These are phyloP conservation scores for Apiospora marii DNA, from an alignment of 2,329 filamentous ascomycete species.

Conservation along the genomic window DNA sequence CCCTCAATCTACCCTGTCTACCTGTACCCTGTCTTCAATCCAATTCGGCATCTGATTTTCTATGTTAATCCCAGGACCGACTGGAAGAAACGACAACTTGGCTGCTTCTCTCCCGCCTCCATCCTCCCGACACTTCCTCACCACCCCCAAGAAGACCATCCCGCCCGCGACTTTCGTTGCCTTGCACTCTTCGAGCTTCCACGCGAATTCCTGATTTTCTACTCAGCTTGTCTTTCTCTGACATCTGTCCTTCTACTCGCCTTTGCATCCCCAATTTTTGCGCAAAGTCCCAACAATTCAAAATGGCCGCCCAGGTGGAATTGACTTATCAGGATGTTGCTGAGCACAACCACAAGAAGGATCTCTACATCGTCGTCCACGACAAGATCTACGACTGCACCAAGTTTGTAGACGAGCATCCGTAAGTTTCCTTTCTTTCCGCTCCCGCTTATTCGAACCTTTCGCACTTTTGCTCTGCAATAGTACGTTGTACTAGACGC, in stretches of 20 bases:
- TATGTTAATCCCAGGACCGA: slow-evolving; percentile 8
- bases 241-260: background rate
- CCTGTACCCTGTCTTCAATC: background rate
- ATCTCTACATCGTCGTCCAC: slow-evolving; percentile 89
- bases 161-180: slow-evolving; percentile 1
- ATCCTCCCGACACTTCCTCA: slow-evolving; percentile 17
- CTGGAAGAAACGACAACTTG: slow-evolving; percentile 16
- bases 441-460: background rate
- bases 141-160: slow-evolving; percentile 13
- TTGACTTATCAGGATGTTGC: slow-evolving; percentile 84
- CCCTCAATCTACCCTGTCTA: background rate
- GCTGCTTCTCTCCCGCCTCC: slow-evolving; percentile 15
- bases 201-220: background rate
- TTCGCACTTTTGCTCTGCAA: background rate
- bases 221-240: background rate
- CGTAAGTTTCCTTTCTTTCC: slow-evolving; percentile 61
- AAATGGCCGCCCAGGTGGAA: slow-evolving; percentile 53
- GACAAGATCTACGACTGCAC: slow-evolving; percentile 94
- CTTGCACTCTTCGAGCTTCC: slow-evolving; percentile 1
- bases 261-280: background rate
- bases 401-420: slow-evolving; percentile 96
- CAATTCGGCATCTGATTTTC: slow-evolving; percentile 25
- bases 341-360: slow-evolving; percentile 91
- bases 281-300: slow-evolving; percentile 32
- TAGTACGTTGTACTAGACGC: background rate